Evolutionary conservation across 371 early-diverging fungal species (phyloP), one percentile per base, ranked within the genome.

Genomic region (Batkoa obscura): DNA sequence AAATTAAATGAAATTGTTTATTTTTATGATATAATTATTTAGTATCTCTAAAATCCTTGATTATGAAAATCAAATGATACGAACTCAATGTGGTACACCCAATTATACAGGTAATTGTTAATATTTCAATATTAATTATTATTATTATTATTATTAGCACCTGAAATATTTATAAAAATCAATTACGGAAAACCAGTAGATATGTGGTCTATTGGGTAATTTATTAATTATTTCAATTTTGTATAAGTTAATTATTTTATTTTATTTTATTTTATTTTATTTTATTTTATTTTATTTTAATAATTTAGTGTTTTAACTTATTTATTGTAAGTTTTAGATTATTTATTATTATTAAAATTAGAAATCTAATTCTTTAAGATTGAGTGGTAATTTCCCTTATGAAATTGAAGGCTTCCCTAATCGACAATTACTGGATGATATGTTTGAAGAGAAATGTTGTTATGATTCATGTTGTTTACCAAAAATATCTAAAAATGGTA

Each of bases 401-500:
- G 80, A 76, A 60, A 64, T 66, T 39, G 79, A 80, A 41, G 74
- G 76, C 43, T 74, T 80, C 51, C 73, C 76, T 58, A 64, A 66
- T n/a, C 34, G 30, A 12, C 68, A 79, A 43, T 62, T 86, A 45
- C 65, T 80, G 9, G 62, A 72, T 41, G 76, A 71, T 43, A 84
- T 88, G 61, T 73, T 74, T 35, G 63, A 73, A 58, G 81, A 73
- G 56, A 68, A 79, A 6, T 74, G 78, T 50, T 80, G 81, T 32
- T 88, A 84, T 59, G 80, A 85, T 55, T 81, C 83, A 49, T 73
- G 81, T 45, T 83, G 80, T 66, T 88, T 88, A 88, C 72, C 73
- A 60, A 76, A 78, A 39, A 77, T 88, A 38, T 86, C 88, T 1
- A 69, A 74, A 33, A 72, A 80, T 60, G 81, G 77, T 73, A 66